Percentiles rank a stretch among this genome's conserved stretches.
These are phyloP conservation scores for Phyllosticta citriasiana DNA, from an alignment of 2,329 filamentous ascomycete genomes.

Conservation along the genomic window DNA sequence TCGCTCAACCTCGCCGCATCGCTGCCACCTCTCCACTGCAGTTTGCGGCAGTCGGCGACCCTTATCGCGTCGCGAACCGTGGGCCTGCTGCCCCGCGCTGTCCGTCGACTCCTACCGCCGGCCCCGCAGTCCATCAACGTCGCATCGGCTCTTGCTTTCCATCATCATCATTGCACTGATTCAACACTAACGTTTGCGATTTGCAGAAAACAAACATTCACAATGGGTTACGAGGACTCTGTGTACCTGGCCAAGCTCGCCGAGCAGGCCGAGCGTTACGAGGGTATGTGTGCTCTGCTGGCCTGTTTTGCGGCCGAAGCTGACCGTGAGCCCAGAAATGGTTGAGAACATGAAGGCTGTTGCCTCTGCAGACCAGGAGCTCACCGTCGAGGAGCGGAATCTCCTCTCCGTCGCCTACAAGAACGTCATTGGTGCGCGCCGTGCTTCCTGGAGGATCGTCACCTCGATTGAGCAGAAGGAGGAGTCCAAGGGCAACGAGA, in stretches of 20 bases:
- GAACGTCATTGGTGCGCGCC: constrained; percentile 94
- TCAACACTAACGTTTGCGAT: constrained; percentile 2
- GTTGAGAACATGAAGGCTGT: constrained; percentile 89
- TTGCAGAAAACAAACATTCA: constrained; percentile 5
- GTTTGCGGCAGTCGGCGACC: constrained; percentile 13
- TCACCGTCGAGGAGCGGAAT: constrained; percentile 67
- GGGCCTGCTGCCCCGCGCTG: constrained; percentile 7
- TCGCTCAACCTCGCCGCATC: constrained; percentile 14
- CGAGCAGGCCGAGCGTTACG: constrained; percentile 99
- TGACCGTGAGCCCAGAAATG: constrained; percentile 58
- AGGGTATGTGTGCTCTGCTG: constrained; percentile 51
- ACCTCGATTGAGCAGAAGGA: constrained; percentile 99
- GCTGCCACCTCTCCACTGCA: constrained; percentile 13
- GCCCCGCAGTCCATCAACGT: not conserved
- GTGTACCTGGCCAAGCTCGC: constrained; percentile 94
- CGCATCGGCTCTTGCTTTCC: not conserved
- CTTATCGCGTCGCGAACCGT: constrained; percentile 3
- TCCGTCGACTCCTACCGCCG: constrained; percentile 8
- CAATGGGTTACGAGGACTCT: constrained; percentile 12
- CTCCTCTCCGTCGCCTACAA: constrained; percentile 97
- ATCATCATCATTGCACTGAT: not conserved
- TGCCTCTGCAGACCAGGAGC: constrained; percentile 47
- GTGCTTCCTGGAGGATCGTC: constrained; percentile 97
- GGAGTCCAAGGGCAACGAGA: constrained; percentile 95
- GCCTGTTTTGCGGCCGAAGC: constrained; percentile 15